Conservation (phyloP, 225 moss, liverwort and hornwort genomes). For the Asterella californica region DNA sequence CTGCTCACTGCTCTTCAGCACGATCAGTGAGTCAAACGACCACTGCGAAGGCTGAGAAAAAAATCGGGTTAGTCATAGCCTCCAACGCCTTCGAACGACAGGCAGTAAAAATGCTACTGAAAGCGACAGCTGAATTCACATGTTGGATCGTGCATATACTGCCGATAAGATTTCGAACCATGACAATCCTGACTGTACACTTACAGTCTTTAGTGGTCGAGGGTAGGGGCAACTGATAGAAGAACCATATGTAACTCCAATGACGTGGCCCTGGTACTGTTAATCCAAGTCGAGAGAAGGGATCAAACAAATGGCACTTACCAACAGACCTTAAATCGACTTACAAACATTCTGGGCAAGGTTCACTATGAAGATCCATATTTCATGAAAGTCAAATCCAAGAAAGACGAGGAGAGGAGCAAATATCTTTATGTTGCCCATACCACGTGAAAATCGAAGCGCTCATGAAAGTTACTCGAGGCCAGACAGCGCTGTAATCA, state of each 20-base stretch:
- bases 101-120: not conserved
- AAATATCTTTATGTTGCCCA: constrained; percentile 7
- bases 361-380: not conserved
- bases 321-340: not conserved
- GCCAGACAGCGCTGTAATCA: constrained; percentile 71
- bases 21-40: constrained; percentile 70
- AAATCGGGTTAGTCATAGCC: not conserved
- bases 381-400: not conserved
- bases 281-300: not conserved
- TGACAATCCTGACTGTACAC: not conserved
- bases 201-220: constrained; percentile 58
- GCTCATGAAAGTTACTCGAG: constrained; percentile 73
- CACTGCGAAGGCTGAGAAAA: constrained; percentile 65
- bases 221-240: constrained; percentile 70
- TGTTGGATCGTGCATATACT: not conserved
- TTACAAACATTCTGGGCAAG: too few relatives aligned
- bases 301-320: too few relatives aligned
- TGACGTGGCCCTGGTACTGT: constrained; percentile 83
- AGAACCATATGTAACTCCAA: constrained; percentile 77
- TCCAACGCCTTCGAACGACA: not conserved
- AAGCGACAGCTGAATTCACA: not conserved
- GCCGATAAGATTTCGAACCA: not conserved
- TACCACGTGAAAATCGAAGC: constrained; percentile 91
- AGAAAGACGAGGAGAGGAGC: not conserved
- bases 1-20: constrained; percentile 70